These are phyloP conservation scores for Leishmania braziliensis DNA, from an alignment of 208 protist species.

Conservation along the genomic window DNA sequence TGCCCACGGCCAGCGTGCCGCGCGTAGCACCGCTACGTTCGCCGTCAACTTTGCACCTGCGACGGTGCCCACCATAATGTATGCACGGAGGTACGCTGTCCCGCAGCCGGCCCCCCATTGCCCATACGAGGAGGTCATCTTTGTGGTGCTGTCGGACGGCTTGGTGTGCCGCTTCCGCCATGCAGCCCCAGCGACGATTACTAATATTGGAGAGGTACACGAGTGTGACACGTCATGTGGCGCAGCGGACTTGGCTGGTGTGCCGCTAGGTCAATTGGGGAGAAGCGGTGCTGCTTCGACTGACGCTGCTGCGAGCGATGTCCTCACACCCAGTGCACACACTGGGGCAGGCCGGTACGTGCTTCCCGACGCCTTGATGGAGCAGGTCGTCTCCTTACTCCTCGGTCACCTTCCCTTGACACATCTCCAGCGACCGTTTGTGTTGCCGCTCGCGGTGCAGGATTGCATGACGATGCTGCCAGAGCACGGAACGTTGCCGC, in stretches of 20 bases:
- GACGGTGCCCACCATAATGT: slow-evolving; percentile 19
- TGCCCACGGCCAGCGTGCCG: background rate
- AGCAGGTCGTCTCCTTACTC: slow-evolving; percentile 58
- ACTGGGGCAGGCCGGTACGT: slow-evolving; percentile 19
- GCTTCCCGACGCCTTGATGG: slow-evolving; percentile 63
- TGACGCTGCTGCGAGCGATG: background rate
- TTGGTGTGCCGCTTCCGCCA: slow-evolving; percentile 45
- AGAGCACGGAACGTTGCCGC: slow-evolving; percentile 31
- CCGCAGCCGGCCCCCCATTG: slow-evolving; percentile 29
- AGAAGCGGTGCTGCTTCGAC: background rate
- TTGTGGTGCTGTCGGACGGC: slow-evolving; percentile 68
- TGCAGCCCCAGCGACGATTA: background rate
- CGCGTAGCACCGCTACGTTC: background rate
- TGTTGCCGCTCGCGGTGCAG: slow-evolving; percentile 64
- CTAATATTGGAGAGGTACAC: background rate
- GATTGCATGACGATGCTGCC: slow-evolving; percentile 80
- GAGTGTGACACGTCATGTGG: background rate
- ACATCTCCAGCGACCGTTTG: slow-evolving; percentile 61
- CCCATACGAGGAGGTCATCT: slow-evolving; percentile 54
- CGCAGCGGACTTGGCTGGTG: background rate
- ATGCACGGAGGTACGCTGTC: slow-evolving; percentile 24
- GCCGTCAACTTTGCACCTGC: background rate
- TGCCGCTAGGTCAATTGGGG: background rate
- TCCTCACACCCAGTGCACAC: background rate
- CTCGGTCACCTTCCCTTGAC: slow-evolving; percentile 65